A percentile compares a stretch with the other conserved stretches of the same genome.
These are phyloP conservation scores for Apiospora aurea DNA, from an alignment of 2,329 filamentous ascomycete species.

Conservation along the genomic window DNA sequence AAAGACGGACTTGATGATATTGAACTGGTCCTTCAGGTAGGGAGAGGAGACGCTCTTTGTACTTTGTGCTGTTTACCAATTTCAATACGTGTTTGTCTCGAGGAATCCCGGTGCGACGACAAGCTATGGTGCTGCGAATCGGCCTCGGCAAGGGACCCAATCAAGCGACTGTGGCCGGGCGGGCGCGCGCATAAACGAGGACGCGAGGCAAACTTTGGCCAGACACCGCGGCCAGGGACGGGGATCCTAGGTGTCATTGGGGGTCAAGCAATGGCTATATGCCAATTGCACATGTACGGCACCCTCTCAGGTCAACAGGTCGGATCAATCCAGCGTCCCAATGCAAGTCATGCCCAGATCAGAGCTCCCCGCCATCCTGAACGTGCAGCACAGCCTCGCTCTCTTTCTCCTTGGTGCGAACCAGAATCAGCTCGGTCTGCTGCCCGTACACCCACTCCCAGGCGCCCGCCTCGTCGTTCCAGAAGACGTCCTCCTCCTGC, in stretches of 20 bases:
- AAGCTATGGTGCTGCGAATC: neutral
- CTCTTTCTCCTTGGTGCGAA: slow-evolving; percentile 30
- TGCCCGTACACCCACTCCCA: slow-evolving; percentile 59
- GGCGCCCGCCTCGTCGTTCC: slow-evolving; percentile 44
- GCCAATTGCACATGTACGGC: no score
- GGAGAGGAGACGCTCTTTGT: no score
- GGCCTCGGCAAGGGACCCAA: neutral
- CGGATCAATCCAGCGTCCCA: neutral
- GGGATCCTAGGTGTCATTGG: no score
- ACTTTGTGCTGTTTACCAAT: no score
- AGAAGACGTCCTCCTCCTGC: slow-evolving; percentile 59
- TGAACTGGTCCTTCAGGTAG: no score
- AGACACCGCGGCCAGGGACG: neutral
- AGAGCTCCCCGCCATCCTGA: neutral
- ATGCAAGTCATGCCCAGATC: neutral
- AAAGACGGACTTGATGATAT: no score
- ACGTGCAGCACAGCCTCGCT: neutral
- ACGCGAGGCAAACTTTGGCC: neutral
- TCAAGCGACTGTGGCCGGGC: neutral
- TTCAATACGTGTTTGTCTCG: no score
- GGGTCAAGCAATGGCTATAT: no score
- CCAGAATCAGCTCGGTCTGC: slow-evolving; percentile 53
- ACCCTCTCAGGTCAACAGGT: no score
- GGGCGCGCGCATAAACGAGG: neutral
- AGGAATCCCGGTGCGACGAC: neutral